Evolutionary conservation across 768 basidiomycete genomes (phyloP).

Genomic region (Auricularia heimuer): DNA sequence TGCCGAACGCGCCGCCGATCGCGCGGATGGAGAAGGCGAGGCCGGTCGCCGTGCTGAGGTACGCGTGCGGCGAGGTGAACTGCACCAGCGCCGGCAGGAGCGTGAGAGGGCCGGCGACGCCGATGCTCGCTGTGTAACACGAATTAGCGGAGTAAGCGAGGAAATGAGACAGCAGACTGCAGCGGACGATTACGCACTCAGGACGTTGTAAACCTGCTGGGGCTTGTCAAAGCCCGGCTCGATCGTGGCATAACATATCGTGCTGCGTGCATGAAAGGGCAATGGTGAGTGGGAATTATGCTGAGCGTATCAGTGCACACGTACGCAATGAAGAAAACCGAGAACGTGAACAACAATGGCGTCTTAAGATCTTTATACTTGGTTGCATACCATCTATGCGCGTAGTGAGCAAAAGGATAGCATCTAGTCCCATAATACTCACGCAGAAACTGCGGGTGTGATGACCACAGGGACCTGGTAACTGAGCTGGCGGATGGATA

Average conservation of each 20-base stretch:
- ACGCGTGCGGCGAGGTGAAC: not conserved
- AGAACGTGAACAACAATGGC: not conserved
- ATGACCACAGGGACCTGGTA: not conserved
- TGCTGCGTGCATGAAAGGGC: not conserved
- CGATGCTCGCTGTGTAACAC: not conserved
- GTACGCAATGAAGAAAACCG: not conserved
- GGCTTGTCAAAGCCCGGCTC: not conserved
- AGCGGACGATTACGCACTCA: not conserved
- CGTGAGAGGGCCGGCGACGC: not conserved
- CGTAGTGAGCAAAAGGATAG: no score
- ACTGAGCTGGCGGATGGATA: not conserved
- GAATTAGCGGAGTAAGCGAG: not conserved
- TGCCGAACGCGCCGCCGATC: not conserved
- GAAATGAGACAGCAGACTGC: not conserved
- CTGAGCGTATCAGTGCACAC: not conserved
- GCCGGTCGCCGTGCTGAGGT: not conserved
- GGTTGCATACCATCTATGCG: not conserved
- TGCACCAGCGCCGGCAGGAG: not conserved
- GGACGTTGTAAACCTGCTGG: not conserved
- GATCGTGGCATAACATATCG: not conserved
- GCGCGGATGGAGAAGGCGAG: not conserved
- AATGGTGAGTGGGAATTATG: not conserved
- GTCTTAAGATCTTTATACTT: not conserved
- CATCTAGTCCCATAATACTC: no score
- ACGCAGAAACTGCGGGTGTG: not conserved